Base-by-base conservation (phyloP, 495 filamentous ascomycete species). In the Penicillium cinerascens region DNA sequence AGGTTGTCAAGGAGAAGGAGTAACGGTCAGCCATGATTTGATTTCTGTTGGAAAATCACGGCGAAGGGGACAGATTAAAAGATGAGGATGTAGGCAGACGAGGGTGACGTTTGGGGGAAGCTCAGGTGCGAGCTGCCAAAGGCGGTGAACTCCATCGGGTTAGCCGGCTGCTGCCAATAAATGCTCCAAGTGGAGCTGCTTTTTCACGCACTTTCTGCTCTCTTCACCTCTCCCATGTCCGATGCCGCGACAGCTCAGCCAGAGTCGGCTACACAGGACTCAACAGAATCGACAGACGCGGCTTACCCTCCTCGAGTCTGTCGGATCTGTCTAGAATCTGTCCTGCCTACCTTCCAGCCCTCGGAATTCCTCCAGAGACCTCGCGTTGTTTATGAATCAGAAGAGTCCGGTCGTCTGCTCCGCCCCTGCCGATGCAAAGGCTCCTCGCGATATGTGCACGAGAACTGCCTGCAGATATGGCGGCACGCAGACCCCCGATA, bases 1-100 rank as follows among this genome's bases (percentile, higher is more conserved):
- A 99, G 52, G 93, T 99, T 44, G 93, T 99, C 64, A 99, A 81
- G 36, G 95, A 97, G 86, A 97, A 99, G 42, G 93, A 97, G 73
- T 99, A 99, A 78, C 95, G 82, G 76, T 99, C 95, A 59, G 93
- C 91, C 93, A 99, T 99, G 66, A 56, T 64, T 43, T 52, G 25
- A 48, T 46, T 29, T 41, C 45, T 42, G 36, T 44, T 46, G 27
- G 23, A 17, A 44, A 52, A 42, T 20, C 51, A 52, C 49, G 26
- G 37, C 29, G 46, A 33, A 23, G 51, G 11, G 18, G 46, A 44
- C 26, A 54, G 44, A 49, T 39, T 54, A 43, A 44, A 39, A 53
- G 43, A 55, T 37, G 42, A 41, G 53, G 44, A 40, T 61, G 54
- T 53, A 66, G 63, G 63, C 63, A 66, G 63, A 59, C 45, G 53